phyloP scores from a whole-genome alignment of 805 yeast species.

The Debaryomyces castellii region DNA sequence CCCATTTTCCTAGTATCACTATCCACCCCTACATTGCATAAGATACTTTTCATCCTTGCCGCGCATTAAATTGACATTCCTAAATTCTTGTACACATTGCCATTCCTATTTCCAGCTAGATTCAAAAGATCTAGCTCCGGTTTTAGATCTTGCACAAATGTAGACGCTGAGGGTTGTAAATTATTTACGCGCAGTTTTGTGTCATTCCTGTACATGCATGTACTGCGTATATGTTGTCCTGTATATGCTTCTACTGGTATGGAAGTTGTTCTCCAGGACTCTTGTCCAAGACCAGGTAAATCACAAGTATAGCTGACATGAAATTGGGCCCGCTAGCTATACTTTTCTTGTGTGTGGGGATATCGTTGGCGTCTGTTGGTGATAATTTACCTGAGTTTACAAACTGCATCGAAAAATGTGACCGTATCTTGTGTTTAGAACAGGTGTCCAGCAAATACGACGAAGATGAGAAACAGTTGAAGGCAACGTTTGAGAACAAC shows the following conservation, averaged over 20 bases:
- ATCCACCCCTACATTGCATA: no score
- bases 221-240: neutral
- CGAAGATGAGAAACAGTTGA: neutral
- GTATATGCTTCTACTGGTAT: neutral
- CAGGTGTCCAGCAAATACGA: neutral
- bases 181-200: no score
- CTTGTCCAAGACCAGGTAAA: neutral
- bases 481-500: slow-evolving; percentile 9
- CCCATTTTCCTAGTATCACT: no score
- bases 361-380: slow-evolving; percentile 24
- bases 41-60: no score
- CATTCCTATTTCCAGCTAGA: no score
- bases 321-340: neutral
- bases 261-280: neutral
- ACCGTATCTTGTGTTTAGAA: slow-evolving; percentile 11
- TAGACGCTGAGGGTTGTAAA: no score
- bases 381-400: slow-evolving; percentile 31
- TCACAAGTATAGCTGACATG: neutral
- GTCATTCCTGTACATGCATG: neutral
- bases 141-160: no score
- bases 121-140: no score
- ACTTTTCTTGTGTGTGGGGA: neutral
- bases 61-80: no score
- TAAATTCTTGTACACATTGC: no score
- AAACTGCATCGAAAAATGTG: slow-evolving; percentile 25